A percentile compares a stretch with the other conserved stretches of the same genome.
phyloP scores from a whole-genome alignment of 345 rosid genomes.

The Heritiera littoralis region DNA sequence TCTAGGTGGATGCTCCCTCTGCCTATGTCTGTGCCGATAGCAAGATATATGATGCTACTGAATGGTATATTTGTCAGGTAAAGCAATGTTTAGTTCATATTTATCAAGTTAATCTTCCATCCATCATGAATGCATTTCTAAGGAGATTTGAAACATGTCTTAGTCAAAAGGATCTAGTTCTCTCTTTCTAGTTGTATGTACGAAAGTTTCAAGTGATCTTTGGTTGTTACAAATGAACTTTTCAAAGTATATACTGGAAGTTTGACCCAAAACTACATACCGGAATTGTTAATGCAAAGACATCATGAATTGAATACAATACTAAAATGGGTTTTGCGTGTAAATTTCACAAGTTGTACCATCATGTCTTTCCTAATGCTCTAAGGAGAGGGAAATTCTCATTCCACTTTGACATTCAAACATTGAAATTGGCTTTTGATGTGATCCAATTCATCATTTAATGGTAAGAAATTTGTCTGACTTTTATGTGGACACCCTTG shows the following conservation, averaged over 20 bases:
- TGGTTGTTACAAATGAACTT: neutral
- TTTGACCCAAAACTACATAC: neutral
- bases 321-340: neutral
- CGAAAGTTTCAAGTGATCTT: neutral
- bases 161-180: neutral
- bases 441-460: neutral
- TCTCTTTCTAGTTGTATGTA: neutral
- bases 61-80: slow-evolving; percentile 99
- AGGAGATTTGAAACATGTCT: neutral
- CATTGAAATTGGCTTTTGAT: neutral
- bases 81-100: slow-evolving; percentile 8
- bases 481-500: neutral
- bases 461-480: neutral
- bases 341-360: neutral
- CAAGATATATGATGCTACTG: slow-evolving; percentile 85
- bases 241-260: neutral
- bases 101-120: slow-evolving; percentile 4
- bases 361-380: neutral
- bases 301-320: neutral
- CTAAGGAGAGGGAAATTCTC: neutral
- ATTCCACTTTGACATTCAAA: neutral
- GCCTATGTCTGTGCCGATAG: slow-evolving; percentile 92
- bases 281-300: neutral
- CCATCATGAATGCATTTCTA: neutral
- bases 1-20: slow-evolving; percentile 75